These are phyloP conservation scores for Fusarium avenaceum DNA, from an alignment of 2,329 filamentous ascomycete genomes.

Conservation along the genomic window DNA sequence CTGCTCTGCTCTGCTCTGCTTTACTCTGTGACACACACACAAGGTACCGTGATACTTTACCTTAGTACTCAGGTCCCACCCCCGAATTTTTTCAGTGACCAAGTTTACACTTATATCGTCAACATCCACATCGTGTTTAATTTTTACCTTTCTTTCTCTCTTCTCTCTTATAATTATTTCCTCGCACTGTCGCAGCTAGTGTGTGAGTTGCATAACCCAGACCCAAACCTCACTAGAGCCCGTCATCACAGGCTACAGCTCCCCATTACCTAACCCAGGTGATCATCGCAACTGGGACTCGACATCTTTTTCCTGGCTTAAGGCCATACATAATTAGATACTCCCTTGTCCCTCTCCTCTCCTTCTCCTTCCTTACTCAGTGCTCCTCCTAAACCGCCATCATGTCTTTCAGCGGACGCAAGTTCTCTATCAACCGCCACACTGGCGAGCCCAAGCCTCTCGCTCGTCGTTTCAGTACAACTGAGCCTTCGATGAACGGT, in stretches of 20 bases:
- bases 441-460: slow-evolving; percentile 70
- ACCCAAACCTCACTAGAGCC: slow-evolving; percentile 26
- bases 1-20: neutral
- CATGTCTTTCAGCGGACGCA: slow-evolving; percentile 68
- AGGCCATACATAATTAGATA: slow-evolving; percentile 20
- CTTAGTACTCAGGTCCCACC: slow-evolving; percentile 28
- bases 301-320: slow-evolving; percentile 10
- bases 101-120: slow-evolving; percentile 45
- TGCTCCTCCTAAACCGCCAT: slow-evolving; percentile 38
- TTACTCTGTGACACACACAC: slow-evolving; percentile 9
- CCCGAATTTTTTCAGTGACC: slow-evolving; percentile 36
- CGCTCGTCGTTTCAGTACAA: slow-evolving; percentile 69
- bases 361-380: slow-evolving; percentile 2
- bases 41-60: slow-evolving; percentile 15
- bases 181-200: slow-evolving; percentile 4
- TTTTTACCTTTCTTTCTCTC: slow-evolving; percentile 12
- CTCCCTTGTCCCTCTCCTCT: neutral
- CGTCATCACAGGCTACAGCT: slow-evolving; percentile 9
- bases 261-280: slow-evolving; percentile 16
- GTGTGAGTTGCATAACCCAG: slow-evolving; percentile 29
- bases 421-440: slow-evolving; percentile 77
- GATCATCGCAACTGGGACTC: slow-evolving; percentile 17
- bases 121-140: slow-evolving; percentile 17
- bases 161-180: neutral
- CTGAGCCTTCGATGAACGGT: slow-evolving; percentile 70